These are phyloP conservation scores for Axilococcus clingmanii DNA, from an alignment of 139 green algal species.

Conservation along the genomic window DNA sequence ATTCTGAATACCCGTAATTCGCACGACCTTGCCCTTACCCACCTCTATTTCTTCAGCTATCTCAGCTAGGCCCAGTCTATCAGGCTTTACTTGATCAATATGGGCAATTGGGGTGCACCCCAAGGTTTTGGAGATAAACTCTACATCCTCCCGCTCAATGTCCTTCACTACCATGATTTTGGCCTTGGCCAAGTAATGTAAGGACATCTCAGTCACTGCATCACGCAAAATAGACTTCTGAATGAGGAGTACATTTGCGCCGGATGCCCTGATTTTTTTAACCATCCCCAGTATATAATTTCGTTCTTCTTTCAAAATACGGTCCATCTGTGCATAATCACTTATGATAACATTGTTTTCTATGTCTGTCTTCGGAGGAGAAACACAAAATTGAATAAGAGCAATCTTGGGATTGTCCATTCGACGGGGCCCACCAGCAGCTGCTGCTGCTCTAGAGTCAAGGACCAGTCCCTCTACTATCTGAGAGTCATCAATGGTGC, in stretches of 20 bases:
- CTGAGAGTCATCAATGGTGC: slow-evolving; percentile 93
- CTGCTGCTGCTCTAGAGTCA: slow-evolving; percentile 80
- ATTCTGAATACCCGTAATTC: slow-evolving; percentile 87
- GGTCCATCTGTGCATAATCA: slow-evolving; percentile 37
- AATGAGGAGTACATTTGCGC: slow-evolving; percentile 97
- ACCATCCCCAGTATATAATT: slow-evolving; percentile 98
- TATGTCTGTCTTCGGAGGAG: slow-evolving; percentile 95
- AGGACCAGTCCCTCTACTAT: slow-evolving; percentile 95
- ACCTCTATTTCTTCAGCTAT: slow-evolving; percentile 74
- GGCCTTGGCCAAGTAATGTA: slow-evolving; percentile 98
- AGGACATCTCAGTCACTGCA: slow-evolving; percentile 88
- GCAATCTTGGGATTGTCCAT: slow-evolving; percentile 93
- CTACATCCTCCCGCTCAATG: slow-evolving; percentile 97
- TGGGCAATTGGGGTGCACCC: slow-evolving; percentile 92
- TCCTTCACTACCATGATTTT: slow-evolving; percentile 99
- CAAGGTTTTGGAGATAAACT: slow-evolving; percentile 97
- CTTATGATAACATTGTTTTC: slow-evolving; percentile 94
- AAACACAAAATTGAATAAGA: slow-evolving; percentile 93
- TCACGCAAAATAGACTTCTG: slow-evolving; percentile 98
- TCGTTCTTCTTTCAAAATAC: slow-evolving; percentile 81
- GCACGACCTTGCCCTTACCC: slow-evolving; percentile 72
- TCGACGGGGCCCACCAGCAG: slow-evolving; percentile 75
- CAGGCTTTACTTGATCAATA: slow-evolving; percentile 86
- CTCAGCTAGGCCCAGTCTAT: slow-evolving; percentile 88
- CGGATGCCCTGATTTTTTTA: slow-evolving; percentile 93